Evolutionary conservation across 129 eudicot species (phyloP), one percentile per base, ranked within the genome.

Genomic region (Lactuca sativa): DNA sequence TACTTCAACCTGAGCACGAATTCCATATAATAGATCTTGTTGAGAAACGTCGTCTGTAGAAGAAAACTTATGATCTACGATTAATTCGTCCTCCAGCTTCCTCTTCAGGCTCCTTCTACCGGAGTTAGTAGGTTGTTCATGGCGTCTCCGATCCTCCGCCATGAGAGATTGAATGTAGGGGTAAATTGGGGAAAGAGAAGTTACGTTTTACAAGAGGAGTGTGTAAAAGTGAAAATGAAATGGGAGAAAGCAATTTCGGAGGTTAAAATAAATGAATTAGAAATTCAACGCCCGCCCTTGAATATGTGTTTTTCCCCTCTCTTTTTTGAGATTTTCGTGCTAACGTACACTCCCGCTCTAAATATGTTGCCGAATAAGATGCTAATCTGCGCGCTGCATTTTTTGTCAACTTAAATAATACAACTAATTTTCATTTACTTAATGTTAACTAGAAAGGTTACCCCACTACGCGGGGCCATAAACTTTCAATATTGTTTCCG

Each of bases 31-130:
- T 67, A 92, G 86, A 92, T 92, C 96, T 67, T 76, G 88, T 36
- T 78, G 79, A 75, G 74, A 64, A 16, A 62, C 82, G 54, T 70
- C 76, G 7, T 71, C 79, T 6, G 76, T 30, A 7, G 69, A 56
- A 57, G 25, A 79, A 69, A 82, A 41, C 12, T 49, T 64, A 3
- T 76, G 86, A 78, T 91, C 86, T 4, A 63, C 77, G 8, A 14
- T 47, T 54, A 82, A 57, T 12, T 83, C 90, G 41, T 85, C 86
- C n/a, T 85, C 95, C 9, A 85, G 92, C 84, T 92, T 92, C 55
- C 98, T 77, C 82, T 92, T 92, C 65, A 92, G 17, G 90, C 88
- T 92, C 70, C 87, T 83, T 70, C 96, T 79, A 31, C 67, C 87
- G 58, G 87, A 66, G 56, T 74, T 72, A 0, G 90, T 54, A 11